Percentiles rank a stretch among this genome's conserved stretches.
Conservation (phyloP, 768 basidiomycete species). For the Hygrophorus russula region DNA sequence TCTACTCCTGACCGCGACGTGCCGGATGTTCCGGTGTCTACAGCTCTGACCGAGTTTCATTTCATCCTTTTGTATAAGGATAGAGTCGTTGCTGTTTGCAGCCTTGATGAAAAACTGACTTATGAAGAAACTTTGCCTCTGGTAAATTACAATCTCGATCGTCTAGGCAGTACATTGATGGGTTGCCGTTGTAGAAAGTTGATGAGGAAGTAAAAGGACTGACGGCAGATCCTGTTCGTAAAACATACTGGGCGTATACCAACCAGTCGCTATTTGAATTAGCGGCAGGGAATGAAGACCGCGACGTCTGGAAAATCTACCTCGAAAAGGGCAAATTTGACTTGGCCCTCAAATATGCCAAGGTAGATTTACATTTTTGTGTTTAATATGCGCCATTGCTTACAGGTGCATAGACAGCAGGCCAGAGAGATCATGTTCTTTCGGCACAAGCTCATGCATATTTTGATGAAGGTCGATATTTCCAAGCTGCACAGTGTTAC, state of each 20-base stretch:
- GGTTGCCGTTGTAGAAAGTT: slow-evolving; percentile 43
- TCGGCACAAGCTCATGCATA: slow-evolving; percentile 73
- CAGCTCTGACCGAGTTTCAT: slow-evolving; percentile 86
- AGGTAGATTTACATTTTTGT: slow-evolving; percentile 33
- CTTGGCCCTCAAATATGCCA: slow-evolving; percentile 70
- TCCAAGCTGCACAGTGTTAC: slow-evolving; percentile 87
- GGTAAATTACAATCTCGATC: slow-evolving; percentile 30
- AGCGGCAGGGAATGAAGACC: slow-evolving; percentile 75
- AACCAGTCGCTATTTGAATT: slow-evolving; percentile 85
- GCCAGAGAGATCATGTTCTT: slow-evolving; percentile 78
- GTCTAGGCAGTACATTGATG: background rate
- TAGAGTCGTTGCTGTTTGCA: slow-evolving; percentile 65
- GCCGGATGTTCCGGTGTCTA: slow-evolving; percentile 53
- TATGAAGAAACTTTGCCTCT: slow-evolving; percentile 80
- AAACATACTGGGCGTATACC: slow-evolving; percentile 93
- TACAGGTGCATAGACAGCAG: slow-evolving; percentile 48
- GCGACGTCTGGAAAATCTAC: slow-evolving; percentile 92
- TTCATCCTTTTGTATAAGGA: slow-evolving; percentile 79
- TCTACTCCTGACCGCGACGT: slow-evolving; percentile 16
- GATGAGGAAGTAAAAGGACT: slow-evolving; percentile 66
- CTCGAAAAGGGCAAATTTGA: slow-evolving; percentile 70
- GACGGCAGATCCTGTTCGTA: slow-evolving; percentile 73
- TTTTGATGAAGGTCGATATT: slow-evolving; percentile 72
- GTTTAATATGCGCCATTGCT: slow-evolving; percentile 1
- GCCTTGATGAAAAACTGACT: slow-evolving; percentile 67